These are phyloP conservation scores for Nicotiana knightiana DNA, from an alignment of 257 asterid species.

Conservation along the genomic window DNA sequence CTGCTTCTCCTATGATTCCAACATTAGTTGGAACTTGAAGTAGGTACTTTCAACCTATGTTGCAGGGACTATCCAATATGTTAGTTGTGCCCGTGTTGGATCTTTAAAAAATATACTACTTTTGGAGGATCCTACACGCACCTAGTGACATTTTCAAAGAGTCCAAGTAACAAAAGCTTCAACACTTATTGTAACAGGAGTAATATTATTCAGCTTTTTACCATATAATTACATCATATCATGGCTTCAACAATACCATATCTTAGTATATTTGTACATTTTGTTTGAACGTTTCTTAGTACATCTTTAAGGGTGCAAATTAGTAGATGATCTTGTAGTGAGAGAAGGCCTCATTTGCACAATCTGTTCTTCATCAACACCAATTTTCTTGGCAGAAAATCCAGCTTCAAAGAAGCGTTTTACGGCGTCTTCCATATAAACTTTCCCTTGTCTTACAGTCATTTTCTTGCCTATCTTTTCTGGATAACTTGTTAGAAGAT, in stretches of 20 bases:
- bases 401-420: constrained; percentile 71
- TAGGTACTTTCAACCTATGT: no score
- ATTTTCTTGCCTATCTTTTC: constrained; percentile 44
- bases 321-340: constrained; percentile 37
- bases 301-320: background rate
- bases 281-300: background rate
- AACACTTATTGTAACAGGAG: background rate
- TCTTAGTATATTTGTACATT: background rate
- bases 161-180: no score
- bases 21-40: background rate
- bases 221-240: background rate
- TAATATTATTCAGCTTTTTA: background rate
- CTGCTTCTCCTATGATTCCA: background rate
- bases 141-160: no score
- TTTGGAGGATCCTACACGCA: no score
- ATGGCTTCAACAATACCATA: background rate
- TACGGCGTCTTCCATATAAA: constrained; percentile 57
- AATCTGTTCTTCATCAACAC: constrained; percentile 50
- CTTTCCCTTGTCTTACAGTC: constrained; percentile 64
- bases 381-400: constrained; percentile 48
- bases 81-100: no score
- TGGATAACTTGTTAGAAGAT: constrained; percentile 40
- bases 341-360: constrained; percentile 86
- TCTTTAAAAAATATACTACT: no score
- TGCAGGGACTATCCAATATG: no score